Conservation (phyloP, 176 grass and related monocot genomes). For the Bonia amplexicaulis region DNA sequence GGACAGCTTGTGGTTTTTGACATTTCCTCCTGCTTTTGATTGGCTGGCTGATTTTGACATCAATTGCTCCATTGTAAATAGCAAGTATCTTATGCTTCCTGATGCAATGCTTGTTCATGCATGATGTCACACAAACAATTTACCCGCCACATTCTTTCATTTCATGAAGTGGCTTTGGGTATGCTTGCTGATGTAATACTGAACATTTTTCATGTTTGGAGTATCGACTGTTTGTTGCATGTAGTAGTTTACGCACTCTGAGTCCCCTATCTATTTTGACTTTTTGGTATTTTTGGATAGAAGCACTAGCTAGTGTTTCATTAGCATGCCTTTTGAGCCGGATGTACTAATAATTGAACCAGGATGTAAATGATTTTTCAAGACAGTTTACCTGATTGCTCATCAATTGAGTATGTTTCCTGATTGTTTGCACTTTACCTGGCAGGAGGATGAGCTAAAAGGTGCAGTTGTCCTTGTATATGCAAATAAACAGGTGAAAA, state of each 20-base stretch:
- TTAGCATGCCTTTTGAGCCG: background rate
- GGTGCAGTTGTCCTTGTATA: slow-evolving; percentile 91
- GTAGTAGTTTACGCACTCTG: background rate
- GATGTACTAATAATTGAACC: background rate
- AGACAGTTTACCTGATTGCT: background rate
- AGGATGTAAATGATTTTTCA: background rate
- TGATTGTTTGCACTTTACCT: slow-evolving; percentile 33
- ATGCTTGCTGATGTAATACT: background rate
- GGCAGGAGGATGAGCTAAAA: slow-evolving; percentile 97
- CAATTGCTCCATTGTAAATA: background rate
- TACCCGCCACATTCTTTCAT: background rate
- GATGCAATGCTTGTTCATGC: background rate
- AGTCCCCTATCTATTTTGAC: background rate
- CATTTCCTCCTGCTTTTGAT: background rate
- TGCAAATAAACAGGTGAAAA: slow-evolving; percentile 96
- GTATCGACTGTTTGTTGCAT: background rate
- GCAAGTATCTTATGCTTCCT: background rate
- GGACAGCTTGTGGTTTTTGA: background rate
- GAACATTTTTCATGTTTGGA: background rate
- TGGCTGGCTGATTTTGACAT: background rate
- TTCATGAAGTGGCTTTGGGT: background rate
- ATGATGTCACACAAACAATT: background rate
- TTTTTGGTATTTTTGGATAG: background rate
- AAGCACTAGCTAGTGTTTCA: background rate
- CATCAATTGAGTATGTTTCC: background rate